Conservation (phyloP, 495 filamentous ascomycete species). For the Neurospora africana region DNA sequence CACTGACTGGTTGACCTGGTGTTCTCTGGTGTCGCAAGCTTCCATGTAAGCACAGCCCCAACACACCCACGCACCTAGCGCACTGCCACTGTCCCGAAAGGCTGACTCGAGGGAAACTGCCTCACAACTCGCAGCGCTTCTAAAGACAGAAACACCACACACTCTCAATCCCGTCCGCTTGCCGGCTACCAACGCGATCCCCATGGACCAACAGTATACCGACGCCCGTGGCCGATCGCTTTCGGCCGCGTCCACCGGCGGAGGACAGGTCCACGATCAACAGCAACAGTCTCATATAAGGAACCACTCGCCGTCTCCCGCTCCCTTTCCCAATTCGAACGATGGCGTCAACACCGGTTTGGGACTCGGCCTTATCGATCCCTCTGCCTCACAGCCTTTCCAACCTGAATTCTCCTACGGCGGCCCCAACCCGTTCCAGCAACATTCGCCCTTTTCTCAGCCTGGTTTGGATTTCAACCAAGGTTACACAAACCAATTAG, state of each 20-base stretch:
- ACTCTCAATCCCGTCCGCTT: conserved; percentile 1
- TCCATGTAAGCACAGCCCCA: conserved; percentile 29
- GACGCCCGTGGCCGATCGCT: conserved; percentile 37
- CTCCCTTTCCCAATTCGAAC: conserved; percentile 33
- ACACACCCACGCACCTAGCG: conserved; percentile 2
- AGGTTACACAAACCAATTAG: conserved; percentile 27
- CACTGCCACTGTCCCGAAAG: conserved; percentile 26
- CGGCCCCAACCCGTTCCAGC: conserved; percentile 23
- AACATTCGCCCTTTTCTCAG: conserved; percentile 22
- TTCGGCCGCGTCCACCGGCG: conserved; percentile 28
- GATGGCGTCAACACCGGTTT: conserved; percentile 31
- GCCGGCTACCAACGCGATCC: conserved; percentile 10
- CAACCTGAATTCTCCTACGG: conserved; percentile 23
- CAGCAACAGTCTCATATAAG: conserved; percentile 40
- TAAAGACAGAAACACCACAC: conserved; percentile 30
- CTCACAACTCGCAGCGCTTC: conserved; percentile 18
- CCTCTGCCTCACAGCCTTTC: conserved; percentile 23
- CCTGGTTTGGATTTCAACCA: conserved; percentile 29
- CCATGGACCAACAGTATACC: conserved; percentile 38
- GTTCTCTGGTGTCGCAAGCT: conserved; percentile 7
- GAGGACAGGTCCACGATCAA: conserved; percentile 15
- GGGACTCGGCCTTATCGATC: conserved; percentile 34
- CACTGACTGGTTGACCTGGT: neutral
- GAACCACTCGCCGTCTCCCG: conserved; percentile 40
- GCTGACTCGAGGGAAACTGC: conserved; percentile 26